Evolutionary conservation across 2,329 filamentous ascomycete species (phyloP).

Genomic region (Phialocephala sp.): DNA sequence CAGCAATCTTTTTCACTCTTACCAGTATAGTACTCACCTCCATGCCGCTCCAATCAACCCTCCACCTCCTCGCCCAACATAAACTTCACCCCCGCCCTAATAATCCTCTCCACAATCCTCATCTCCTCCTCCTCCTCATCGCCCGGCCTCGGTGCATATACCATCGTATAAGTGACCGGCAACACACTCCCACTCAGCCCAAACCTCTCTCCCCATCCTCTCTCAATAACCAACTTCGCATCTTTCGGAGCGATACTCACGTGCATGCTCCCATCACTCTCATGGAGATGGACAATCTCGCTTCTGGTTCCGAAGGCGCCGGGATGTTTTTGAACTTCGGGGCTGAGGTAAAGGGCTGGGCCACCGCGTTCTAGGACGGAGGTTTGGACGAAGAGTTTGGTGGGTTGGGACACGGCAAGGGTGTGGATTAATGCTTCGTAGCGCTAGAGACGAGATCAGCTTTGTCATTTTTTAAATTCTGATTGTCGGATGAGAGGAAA

Average conservation of each 20-base stretch:
- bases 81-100: conserved; percentile 22
- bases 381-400: conserved; percentile 8
- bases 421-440: conserved; percentile 7
- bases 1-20: too few species aligned
- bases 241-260: conserved; percentile 25
- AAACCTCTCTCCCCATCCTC: conserved; percentile 31
- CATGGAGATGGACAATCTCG: conserved; percentile 26
- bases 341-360: conserved; percentile 9
- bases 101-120: conserved; percentile 19
- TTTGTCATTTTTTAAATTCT: background rate
- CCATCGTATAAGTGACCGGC: conserved; percentile 28
- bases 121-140: conserved; percentile 29
- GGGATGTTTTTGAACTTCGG: background rate
- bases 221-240: conserved; percentile 29
- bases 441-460: background rate
- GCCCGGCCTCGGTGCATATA: conserved; percentile 31
- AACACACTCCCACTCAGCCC: conserved; percentile 17
- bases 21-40: too few species aligned
- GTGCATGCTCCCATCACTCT: conserved; percentile 29
- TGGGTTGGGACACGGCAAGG: background rate
- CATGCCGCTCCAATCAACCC: background rate
- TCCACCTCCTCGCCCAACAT: conserved; percentile 14
- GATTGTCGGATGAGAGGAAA: background rate
- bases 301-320: conserved; percentile 13
- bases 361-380: conserved; percentile 18